phyloP scores from a whole-genome alignment of 1,284 basidiomycete species.

The Malassezia obtusa region DNA sequence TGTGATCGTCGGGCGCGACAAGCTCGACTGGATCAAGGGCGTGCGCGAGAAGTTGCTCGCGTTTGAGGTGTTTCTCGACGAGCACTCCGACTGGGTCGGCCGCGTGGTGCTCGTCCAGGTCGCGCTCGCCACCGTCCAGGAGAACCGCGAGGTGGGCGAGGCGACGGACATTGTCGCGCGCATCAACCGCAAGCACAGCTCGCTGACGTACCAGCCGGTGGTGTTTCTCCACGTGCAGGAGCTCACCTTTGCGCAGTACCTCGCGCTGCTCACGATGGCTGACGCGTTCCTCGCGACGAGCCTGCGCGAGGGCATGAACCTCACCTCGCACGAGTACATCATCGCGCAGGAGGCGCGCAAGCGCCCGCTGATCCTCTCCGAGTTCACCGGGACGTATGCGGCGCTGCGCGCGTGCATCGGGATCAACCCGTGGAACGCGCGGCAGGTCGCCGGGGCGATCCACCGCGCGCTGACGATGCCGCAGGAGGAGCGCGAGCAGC shows the following conservation, averaged over 20 bases:
- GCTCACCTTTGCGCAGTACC: conserved; percentile 73
- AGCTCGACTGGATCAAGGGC: conserved; percentile 75
- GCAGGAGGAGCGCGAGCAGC: conserved; percentile 60
- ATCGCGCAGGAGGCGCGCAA: conserved; percentile 55
- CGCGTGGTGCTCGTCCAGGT: conserved; percentile 77
- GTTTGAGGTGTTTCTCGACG: conserved; percentile 72
- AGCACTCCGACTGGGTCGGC: conserved; percentile 65
- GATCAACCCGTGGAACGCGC: conserved; percentile 58
- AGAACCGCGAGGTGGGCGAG: conserved; percentile 63
- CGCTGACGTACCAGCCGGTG: conserved; percentile 74
- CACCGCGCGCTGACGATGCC: conserved; percentile 65
- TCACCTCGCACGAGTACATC: conserved; percentile 72
- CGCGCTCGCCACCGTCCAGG: conserved; percentile 69
- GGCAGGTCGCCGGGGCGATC: conserved; percentile 59
- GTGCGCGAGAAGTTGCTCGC: conserved; percentile 72
- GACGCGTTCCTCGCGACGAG: conserved; percentile 79
- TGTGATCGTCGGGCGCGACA: conserved; percentile 75
- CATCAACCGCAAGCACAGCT: conserved; percentile 71
- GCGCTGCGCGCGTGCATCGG: conserved; percentile 76
- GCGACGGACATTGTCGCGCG: conserved; percentile 68
- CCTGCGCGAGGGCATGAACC: conserved; percentile 76
- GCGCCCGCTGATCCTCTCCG: conserved; percentile 60
- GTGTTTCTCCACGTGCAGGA: conserved; percentile 79
- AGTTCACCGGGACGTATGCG: conserved; percentile 77
- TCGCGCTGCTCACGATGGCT: conserved; percentile 68